phyloP scores from a whole-genome alignment of 768 basidiomycete genomes.

The Leccinum rimulosum region DNA sequence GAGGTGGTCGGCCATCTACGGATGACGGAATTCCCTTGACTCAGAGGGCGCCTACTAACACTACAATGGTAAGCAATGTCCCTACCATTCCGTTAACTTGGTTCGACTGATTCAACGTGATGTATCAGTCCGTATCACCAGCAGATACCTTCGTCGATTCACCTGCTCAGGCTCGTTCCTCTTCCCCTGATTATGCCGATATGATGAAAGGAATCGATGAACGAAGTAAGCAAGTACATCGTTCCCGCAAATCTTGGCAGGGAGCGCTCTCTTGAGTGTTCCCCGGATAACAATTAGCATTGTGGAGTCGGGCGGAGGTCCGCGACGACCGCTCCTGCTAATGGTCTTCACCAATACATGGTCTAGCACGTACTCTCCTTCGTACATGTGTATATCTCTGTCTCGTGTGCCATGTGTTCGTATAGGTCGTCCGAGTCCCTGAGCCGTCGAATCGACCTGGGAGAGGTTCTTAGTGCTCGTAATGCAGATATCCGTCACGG shows the following conservation, averaged over 20 bases:
- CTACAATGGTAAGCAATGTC: background rate
- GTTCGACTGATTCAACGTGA: background rate
- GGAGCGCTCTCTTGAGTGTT: background rate
- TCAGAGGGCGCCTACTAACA: background rate
- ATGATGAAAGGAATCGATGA: background rate
- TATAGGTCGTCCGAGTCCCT: background rate
- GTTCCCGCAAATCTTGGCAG: background rate
- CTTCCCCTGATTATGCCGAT: background rate
- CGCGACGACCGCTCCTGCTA: too few relatives aligned
- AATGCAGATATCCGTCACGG: background rate
- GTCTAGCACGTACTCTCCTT: background rate
- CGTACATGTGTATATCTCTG: background rate
- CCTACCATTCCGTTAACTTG: background rate
- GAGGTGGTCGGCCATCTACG: background rate
- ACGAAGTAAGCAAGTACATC: background rate
- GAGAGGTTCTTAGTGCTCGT: background rate
- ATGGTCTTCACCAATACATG: background rate
- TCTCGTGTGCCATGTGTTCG: background rate
- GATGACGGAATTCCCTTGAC: background rate
- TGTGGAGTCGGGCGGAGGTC: background rate
- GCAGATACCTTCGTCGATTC: background rate
- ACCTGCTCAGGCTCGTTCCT: background rate
- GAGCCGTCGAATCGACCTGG: background rate
- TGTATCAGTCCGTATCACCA: background rate
- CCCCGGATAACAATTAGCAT: background rate